Base-by-base conservation (phyloP, 2,329 filamentous ascomycete species). In the Cytospora mali region DNA sequence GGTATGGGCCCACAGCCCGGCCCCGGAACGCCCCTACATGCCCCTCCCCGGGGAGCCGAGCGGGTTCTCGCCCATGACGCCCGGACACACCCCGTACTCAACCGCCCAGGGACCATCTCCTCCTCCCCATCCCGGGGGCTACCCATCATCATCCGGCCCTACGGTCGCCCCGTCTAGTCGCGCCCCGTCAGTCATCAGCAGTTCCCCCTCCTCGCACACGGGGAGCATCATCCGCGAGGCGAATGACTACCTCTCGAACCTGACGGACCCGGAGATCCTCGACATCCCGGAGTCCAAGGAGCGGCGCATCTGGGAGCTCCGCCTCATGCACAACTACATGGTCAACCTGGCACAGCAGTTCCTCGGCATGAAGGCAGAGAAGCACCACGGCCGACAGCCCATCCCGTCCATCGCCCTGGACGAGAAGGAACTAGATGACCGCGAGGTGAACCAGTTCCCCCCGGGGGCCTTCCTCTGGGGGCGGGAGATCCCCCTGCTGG, bases 231-330 rank as follows among this genome's bases (percentile, higher is more conserved):
- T 57, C 39, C 46, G 52, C 35, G 71, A 71, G 53, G 42, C 61
- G 13, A 72, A 72, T 14, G 66, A 61, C 27, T 64, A 64, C 35
- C 58, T 64, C 16, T 62, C 58, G n/a, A 51, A 56, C 13, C 62
- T 64, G 14, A 62, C 58, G 13, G 54, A 62, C 53, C 58, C 62
- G 9, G 62, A 64, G 21, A 51, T 61, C 58, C 56, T 73, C 49
- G 72, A 72, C 46, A 58, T 75, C 3, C 75, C 75, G 21, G 75
- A 77, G 61, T 70, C 72, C 7, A 69, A 71, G 9, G 70, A 72
- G 65, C 71, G 75, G n/a, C 74, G 75, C 13, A 46, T 75, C 39
- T 75, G 74, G 67, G 75, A 77, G 68, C 65, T 77, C 59, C 70
- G 73, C 10, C 65, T 77, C 42, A 66, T 77, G 35, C 73, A 76